Percentiles rank a stretch among this genome's conserved stretches.
phyloP scores from a whole-genome alignment of 805 yeast species.

The Yarrowia sp. region DNA sequence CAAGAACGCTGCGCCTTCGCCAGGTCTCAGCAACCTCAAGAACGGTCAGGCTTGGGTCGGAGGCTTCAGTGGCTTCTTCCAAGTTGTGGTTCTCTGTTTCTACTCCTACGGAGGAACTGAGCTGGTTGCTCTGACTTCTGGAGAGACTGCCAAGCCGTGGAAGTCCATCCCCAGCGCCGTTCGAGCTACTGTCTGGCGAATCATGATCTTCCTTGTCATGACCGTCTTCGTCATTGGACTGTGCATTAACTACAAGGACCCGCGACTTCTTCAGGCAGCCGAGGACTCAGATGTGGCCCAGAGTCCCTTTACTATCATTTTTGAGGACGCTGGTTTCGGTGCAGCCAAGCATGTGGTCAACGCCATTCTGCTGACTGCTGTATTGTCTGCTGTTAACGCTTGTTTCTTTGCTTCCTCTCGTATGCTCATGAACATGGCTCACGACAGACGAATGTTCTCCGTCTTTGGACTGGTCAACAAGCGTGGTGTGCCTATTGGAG shows the following conservation, averaged over 20 bases:
- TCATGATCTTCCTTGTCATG: constrained; percentile 50
- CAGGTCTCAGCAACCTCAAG: constrained; percentile 44
- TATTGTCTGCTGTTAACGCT: constrained; percentile 62
- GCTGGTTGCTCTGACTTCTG: constrained; percentile 55
- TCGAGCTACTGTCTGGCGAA: constrained; percentile 51
- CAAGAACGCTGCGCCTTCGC: constrained; percentile 34
- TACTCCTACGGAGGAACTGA: constrained; percentile 57
- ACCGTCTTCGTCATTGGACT: constrained; percentile 54
- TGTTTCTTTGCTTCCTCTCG: constrained; percentile 64
- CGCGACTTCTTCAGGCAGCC: constrained; percentile 41
- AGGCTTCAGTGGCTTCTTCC: constrained; percentile 33
- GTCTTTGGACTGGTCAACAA: constrained; percentile 50
- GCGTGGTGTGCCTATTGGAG: constrained; percentile 58
- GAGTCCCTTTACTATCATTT: constrained; percentile 51
- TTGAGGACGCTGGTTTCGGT: constrained; percentile 48
- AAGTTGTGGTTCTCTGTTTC: constrained; percentile 52
- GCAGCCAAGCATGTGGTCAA: constrained; percentile 50
- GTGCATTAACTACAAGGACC: constrained; percentile 53
- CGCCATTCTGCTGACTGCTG: constrained; percentile 57
- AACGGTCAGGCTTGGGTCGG: constrained; percentile 29
- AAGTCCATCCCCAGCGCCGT: constrained; percentile 56
- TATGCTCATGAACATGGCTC: constrained; percentile 48
- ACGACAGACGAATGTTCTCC: constrained; percentile 55
- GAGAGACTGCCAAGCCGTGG: constrained; percentile 56
- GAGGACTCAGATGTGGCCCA: constrained; percentile 45